phyloP scores from a whole-genome alignment of 768 basidiomycete genomes.

The Lyophyllum decastes region DNA sequence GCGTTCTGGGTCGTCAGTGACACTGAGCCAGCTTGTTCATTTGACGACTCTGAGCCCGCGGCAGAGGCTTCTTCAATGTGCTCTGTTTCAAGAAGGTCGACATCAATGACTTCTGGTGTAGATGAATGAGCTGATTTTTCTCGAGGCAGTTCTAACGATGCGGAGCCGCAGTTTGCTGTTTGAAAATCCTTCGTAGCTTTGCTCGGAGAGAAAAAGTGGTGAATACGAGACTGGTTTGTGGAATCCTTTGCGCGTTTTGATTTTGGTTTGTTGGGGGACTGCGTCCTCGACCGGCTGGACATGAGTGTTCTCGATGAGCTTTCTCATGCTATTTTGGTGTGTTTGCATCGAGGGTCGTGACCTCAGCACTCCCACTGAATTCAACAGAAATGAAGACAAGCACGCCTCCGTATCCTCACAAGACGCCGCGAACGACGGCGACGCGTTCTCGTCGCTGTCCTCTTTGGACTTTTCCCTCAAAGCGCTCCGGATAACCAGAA shows the following conservation, averaged over 20 bases:
- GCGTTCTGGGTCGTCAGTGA: not conserved
- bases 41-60: not conserved
- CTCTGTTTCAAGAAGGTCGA: conserved; percentile 6
- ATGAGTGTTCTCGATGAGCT: not conserved
- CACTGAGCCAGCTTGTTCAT: not conserved
- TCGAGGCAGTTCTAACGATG: not conserved
- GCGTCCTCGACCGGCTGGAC: conserved; percentile 7
- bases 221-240: conserved; percentile 6
- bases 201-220: conserved; percentile 10
- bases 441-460: not conserved
- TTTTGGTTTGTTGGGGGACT: not conserved
- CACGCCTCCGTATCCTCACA: not conserved
- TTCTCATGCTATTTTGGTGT: not conserved
- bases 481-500: not conserved
- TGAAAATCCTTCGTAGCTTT: not conserved
- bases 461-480: not conserved
- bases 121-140: not conserved
- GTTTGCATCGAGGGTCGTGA: conserved; percentile 1
- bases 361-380: too few relatives aligned
- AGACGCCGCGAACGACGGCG: not conserved
- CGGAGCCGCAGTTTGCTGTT: not conserved
- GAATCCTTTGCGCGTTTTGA: conserved; percentile 1
- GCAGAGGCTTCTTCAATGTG: not conserved
- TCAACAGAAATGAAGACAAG: too few relatives aligned
- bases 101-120: conserved; percentile 9